Percentiles rank a stretch among this genome's conserved stretches.
Conservation (phyloP, 1,284 basidiomycete species). For the Moesziomyces sp. region DNA sequence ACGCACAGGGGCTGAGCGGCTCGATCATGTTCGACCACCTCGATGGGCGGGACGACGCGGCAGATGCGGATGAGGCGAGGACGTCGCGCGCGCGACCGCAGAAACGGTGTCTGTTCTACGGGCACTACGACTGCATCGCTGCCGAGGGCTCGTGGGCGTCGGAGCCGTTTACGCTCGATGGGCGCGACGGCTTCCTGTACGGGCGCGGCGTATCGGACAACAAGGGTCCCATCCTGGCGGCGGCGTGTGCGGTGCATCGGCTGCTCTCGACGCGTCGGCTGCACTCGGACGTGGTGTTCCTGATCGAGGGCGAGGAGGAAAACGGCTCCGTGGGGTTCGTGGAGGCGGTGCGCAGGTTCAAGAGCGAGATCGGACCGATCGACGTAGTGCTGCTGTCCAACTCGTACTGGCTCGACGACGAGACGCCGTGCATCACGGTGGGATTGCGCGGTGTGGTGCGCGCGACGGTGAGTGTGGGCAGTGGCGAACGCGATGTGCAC, state of each 20-base stretch:
- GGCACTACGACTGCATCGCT: conserved; percentile 64
- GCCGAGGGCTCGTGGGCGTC: conserved; percentile 75
- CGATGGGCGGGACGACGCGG: conserved; percentile 1
- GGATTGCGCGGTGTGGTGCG: conserved; percentile 92
- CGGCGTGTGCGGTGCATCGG: conserved; percentile 87
- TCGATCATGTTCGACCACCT: conserved; percentile 39
- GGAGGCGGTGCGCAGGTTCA: conserved; percentile 79
- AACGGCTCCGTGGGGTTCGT: conserved; percentile 86
- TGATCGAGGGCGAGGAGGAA: conserved; percentile 97
- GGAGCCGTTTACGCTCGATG: conserved; percentile 83
- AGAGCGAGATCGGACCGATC: conserved; percentile 67
- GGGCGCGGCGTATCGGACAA: conserved; percentile 83
- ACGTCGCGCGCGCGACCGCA: conserved; percentile 7
- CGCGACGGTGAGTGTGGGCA: conserved; percentile 76
- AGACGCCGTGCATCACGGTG: conserved; percentile 93
- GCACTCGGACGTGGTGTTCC: conserved; percentile 85
- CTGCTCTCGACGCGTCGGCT: conserved; percentile 79
- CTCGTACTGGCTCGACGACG: conserved; percentile 95
- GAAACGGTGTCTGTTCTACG: conserved; percentile 60
- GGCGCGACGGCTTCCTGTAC: conserved; percentile 90
- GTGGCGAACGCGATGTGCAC: conserved; percentile 78
- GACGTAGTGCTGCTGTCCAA: conserved; percentile 72
- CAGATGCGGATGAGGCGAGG: conserved; percentile 8
- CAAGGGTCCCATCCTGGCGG: conserved; percentile 92
- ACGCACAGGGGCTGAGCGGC: conserved; percentile 25